phyloP scores from a whole-genome alignment of 768 basidiomycete species.

The Mrakia blollopis region DNA sequence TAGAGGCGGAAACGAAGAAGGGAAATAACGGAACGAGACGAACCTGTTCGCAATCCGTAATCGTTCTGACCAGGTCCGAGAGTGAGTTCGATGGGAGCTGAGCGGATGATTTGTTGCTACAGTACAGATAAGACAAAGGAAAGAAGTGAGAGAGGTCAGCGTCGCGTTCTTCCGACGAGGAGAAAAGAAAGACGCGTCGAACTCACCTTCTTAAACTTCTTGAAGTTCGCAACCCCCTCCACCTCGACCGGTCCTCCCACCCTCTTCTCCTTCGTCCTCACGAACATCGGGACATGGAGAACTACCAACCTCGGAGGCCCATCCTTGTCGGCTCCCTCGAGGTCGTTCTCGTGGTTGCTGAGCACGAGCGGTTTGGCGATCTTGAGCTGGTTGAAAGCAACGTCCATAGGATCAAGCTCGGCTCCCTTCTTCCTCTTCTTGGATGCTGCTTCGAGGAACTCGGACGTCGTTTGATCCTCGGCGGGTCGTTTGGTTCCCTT shows the following conservation, averaged over 20 bases:
- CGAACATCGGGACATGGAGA: neutral
- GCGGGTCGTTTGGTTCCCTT: neutral
- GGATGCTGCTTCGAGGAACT: slow-evolving; percentile 24
- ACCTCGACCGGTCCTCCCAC: neutral
- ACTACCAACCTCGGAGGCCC: neutral
- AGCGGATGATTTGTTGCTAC: slow-evolving; percentile 5
- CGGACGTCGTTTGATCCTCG: neutral
- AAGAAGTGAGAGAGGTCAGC: too few relatives aligned
- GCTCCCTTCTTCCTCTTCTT: slow-evolving; percentile 28
- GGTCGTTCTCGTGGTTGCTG: neutral
- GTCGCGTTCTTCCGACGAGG: too few relatives aligned
- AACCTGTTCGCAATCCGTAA: neutral
- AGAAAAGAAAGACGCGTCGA: neutral
- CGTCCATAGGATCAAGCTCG: slow-evolving; percentile 22
- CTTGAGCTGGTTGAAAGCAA: slow-evolving; percentile 28
- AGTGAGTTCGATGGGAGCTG: slow-evolving; percentile 1
- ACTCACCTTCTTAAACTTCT: slow-evolving; percentile 30
- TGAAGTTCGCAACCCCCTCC: slow-evolving; percentile 1
- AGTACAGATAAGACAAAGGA: too few relatives aligned
- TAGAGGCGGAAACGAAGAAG: neutral
- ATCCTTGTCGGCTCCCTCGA: neutral
- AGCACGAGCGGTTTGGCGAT: slow-evolving; percentile 13
- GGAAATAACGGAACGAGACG: neutral
- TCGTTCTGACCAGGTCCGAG: neutral
- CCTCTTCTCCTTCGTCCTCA: neutral